Percentiles rank a stretch among this genome's conserved stretches.
Evolutionary conservation across 768 basidiomycete genomes (phyloP).

Genomic region (Naganishia kalamii): DNA sequence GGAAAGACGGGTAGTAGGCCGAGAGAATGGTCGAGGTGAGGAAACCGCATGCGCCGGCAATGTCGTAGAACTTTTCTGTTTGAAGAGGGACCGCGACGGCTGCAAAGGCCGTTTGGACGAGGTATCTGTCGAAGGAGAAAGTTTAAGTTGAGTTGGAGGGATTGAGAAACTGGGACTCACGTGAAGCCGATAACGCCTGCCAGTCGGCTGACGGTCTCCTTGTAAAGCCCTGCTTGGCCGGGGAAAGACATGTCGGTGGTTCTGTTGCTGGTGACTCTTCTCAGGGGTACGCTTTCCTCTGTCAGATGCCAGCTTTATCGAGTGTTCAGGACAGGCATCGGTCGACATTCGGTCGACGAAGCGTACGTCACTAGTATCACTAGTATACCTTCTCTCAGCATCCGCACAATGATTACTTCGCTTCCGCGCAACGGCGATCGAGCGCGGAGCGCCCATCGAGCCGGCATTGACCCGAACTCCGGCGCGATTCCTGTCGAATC

Average conservation of each 20-base stretch:
- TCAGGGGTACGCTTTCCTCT: neutral
- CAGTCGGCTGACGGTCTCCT: conserved; percentile 25
- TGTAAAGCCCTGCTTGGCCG: conserved; percentile 9
- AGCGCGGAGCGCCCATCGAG: too few species aligned
- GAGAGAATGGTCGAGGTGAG: conserved; percentile 58
- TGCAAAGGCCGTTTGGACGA: conserved; percentile 49
- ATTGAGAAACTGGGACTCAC: conserved; percentile 26
- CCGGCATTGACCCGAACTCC: too few species aligned
- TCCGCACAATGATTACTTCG: too few species aligned
- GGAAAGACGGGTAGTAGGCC: conserved; percentile 52
- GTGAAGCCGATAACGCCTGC: conserved; percentile 40
- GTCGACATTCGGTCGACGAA: too few species aligned
- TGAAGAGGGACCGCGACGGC: conserved; percentile 60
- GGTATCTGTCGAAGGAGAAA: conserved; percentile 27
- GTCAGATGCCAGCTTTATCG: neutral
- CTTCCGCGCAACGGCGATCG: too few species aligned
- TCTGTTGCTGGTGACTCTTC: neutral
- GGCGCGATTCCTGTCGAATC: too few species aligned
- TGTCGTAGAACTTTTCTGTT: conserved; percentile 61
- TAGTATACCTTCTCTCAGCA: too few species aligned
- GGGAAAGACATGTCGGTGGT: neutral
- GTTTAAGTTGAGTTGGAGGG: neutral
- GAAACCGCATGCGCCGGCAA: conserved; percentile 63
- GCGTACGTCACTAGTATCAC: too few species aligned
- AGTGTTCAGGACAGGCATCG: neutral